A percentile compares a stretch with the other conserved stretches of the same genome.
Evolutionary conservation across 805 yeast species (phyloP).

Genomic region (Nakazawaea pomicola): DNA sequence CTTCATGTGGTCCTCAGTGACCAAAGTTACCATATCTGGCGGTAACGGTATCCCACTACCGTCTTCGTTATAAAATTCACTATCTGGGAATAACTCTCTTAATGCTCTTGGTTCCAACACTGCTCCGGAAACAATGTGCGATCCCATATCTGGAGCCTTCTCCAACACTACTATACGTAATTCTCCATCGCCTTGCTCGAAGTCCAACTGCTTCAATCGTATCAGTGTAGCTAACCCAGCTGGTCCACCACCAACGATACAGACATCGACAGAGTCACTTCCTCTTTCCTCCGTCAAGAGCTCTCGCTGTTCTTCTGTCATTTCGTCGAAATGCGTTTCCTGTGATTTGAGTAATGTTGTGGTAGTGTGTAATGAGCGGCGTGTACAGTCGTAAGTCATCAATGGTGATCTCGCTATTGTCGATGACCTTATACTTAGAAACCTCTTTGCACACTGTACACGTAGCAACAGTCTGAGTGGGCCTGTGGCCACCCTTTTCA

Average conservation of each 20-base stretch:
- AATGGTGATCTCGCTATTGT: not conserved
- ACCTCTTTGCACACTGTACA: too few relatives aligned
- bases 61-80: conserved; percentile 44
- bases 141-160: conserved; percentile 90
- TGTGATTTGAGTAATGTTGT: conserved; percentile 12
- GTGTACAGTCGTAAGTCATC: not conserved
- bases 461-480: not conserved
- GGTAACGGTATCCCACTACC: conserved; percentile 73
- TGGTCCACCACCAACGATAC: conserved; percentile 97
- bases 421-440: too few relatives aligned
- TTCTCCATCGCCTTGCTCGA: conserved; percentile 56
- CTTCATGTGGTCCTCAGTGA: conserved; percentile 69
- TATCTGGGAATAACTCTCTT: conserved; percentile 74
- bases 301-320: conserved; percentile 39
- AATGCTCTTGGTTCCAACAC: conserved; percentile 88
- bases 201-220: conserved; percentile 77
- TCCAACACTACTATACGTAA: conserved; percentile 86
- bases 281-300: conserved; percentile 63
- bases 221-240: conserved; percentile 96
- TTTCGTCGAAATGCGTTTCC: conserved; percentile 22
- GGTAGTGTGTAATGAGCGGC: not conserved
- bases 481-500: not conserved
- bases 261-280: conserved; percentile 84
- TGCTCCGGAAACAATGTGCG: conserved; percentile 91
- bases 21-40: conserved; percentile 67